These are phyloP conservation scores for Clitoria ternatea DNA, from an alignment of 306 rosid species.

Conservation along the genomic window DNA sequence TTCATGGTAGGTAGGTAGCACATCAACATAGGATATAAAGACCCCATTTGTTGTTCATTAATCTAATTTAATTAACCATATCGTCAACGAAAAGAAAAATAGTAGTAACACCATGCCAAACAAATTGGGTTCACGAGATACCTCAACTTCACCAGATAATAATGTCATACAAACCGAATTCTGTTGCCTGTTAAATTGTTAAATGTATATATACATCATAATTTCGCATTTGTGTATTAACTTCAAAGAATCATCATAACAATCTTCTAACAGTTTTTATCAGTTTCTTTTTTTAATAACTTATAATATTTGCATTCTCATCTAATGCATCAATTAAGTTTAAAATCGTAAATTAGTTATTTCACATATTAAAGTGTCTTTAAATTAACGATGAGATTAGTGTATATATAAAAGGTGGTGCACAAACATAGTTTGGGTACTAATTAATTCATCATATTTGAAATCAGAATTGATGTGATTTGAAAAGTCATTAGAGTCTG, in stretches of 20 bases:
- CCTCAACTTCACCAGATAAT: background rate
- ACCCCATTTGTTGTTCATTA: background rate
- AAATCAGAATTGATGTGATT: background rate
- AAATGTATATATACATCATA: too few relatives aligned
- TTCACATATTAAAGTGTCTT: too few relatives aligned
- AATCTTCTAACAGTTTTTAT: too few relatives aligned
- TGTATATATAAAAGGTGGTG: too few relatives aligned
- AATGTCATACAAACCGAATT: background rate
- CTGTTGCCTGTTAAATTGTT: background rate
- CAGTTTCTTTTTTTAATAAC: too few relatives aligned
- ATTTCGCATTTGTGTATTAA: too few relatives aligned
- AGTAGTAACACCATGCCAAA: background rate
- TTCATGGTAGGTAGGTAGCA: background rate
- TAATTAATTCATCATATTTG: background rate
- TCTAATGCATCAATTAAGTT: too few relatives aligned
- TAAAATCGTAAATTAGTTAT: too few relatives aligned
- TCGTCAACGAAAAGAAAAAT: background rate
- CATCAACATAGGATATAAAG: background rate
- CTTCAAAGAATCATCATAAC: too few relatives aligned
- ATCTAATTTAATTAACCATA: background rate
- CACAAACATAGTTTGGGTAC: background rate
- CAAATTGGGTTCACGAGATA: background rate
- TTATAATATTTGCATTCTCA: too few relatives aligned
- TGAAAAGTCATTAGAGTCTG: constrained; percentile 3
- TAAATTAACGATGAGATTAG: too few relatives aligned